These are phyloP conservation scores for Vicia faba DNA, from an alignment of 306 rosid species.

Conservation along the genomic window DNA sequence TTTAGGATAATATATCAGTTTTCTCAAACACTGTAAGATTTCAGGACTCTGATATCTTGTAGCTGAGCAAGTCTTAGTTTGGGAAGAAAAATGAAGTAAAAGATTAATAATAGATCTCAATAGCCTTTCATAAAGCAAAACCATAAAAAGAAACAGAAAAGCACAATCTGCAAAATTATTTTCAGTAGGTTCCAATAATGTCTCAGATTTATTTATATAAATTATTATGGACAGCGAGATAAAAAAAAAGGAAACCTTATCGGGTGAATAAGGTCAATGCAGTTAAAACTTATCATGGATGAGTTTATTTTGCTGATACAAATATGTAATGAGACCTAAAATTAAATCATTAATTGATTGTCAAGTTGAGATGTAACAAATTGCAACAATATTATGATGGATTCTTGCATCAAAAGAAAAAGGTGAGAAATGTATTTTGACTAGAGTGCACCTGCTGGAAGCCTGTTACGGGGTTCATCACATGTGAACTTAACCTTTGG, in stretches of 20 bases:
- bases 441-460: conserved; percentile 61
- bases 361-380: neutral
- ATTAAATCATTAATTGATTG: conserved; percentile 3
- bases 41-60: conserved; percentile 22
- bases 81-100: neutral
- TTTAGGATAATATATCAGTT: conserved; percentile 33
- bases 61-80: conserved; percentile 20
- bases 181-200: conserved; percentile 15
- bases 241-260: conserved; percentile 18
- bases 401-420: conserved; percentile 13
- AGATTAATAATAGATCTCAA: conserved; percentile 15
- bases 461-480: conserved; percentile 40
- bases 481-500: conserved; percentile 41
- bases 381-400: neutral
- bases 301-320: conserved; percentile 6
- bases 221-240: neutral
- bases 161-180: conserved; percentile 7
- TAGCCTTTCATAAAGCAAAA: no score
- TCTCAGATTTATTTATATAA: neutral
- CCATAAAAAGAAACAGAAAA: conserved; percentile 13
- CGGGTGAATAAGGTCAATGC: no score
- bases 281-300: no score
- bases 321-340: neutral
- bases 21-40: conserved; percentile 13
- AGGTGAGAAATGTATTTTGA: conserved; percentile 6